Base-by-base conservation (phyloP, 148 eudicot genomes). In the Suaeda aralocaspica region DNA sequence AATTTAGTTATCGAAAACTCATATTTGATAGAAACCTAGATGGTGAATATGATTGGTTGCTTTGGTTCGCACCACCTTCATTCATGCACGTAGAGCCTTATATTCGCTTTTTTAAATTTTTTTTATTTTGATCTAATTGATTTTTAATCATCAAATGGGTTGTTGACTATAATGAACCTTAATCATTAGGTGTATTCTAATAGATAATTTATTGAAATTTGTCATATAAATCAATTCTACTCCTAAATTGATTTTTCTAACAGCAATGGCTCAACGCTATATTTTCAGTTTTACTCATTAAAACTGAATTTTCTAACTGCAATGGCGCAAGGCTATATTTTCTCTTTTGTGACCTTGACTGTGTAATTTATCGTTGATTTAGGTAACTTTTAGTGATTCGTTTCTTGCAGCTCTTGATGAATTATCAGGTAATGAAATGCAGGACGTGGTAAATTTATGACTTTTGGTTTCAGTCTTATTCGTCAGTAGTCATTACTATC, bases 351-450 rank as follows among this genome's bases (percentile, higher is more conserved):
- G 28, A 19, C 22, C 45, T 67, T 50, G 28, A 50, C 51, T 59
- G 51, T 51, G 8, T 33, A 29, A 46, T 45, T 14, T 29, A 16
- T 31, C 75, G 9, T 57, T 59, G 50, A 70, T 77, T 18, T 84
- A 93, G 98, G 92, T 96, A 61, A 88, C 96, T 59, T 84, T 93
- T 66, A 86, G 86, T 63, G 98, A 93, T 89, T 90, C 98, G 22
- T 93, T 93, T 79, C 75, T 93, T 75, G 98, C 98, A 1, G 98
- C 90, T 82, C 95, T 93, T 11, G 98, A 93, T 63, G 98, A 93
- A 10, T 84, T 93, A 70, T 93, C 98, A 3, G 98, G 91, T 76
- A 88, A 88, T 76, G 96, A 93, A 79, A 92, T 82, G 8, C 88
- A 83, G 60, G 55, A 75, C 70, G 56, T 65, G 79, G 96, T 88